phyloP scores from a whole-genome alignment of 2,329 filamentous ascomycete species.

The Sordariomycetes sp. region DNA sequence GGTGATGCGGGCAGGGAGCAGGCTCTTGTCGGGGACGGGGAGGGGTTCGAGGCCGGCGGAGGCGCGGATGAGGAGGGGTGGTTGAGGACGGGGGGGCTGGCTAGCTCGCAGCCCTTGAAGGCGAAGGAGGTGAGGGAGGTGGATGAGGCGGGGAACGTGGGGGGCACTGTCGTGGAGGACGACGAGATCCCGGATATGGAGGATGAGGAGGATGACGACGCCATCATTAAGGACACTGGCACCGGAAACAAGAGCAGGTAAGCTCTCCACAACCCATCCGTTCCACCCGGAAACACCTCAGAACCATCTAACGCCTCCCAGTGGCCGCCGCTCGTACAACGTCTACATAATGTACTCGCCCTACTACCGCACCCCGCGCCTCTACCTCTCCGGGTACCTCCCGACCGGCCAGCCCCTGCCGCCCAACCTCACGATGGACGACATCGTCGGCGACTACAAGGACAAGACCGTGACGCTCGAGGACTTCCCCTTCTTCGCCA shows the following conservation, averaged over 20 bases:
- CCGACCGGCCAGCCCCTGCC: conserved; percentile 70
- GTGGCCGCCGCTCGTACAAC: conserved; percentile 83
- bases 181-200: conserved; percentile 98
- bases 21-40: conserved; percentile 71
- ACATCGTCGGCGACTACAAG: conserved; percentile 93
- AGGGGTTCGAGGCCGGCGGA: conserved; percentile 37
- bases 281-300: conserved; percentile 7
- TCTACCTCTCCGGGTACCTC: conserved; percentile 88
- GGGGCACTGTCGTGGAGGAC: conserved; percentile 60
- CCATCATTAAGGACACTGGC: conserved; percentile 74
- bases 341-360: conserved; percentile 97
- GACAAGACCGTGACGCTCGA: conserved; percentile 98
- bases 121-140: conserved; percentile 76
- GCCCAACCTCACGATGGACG: conserved; percentile 86
- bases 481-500: conserved; percentile 90
- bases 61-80: conserved; percentile 73
- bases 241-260: conserved; percentile 35
- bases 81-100: conserved; percentile 76
- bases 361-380: conserved; percentile 89
- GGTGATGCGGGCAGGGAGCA: conserved; percentile 81
- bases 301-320: conserved; percentile 21
- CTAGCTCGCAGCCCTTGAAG: conserved; percentile 64
- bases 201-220: conserved; percentile 93
- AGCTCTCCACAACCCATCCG: conserved; percentile 6
- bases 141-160: conserved; percentile 80